Evolutionary conservation across 2,329 filamentous ascomycete species (phyloP).

Genomic region (Alternaria novae-zelandiae): DNA sequence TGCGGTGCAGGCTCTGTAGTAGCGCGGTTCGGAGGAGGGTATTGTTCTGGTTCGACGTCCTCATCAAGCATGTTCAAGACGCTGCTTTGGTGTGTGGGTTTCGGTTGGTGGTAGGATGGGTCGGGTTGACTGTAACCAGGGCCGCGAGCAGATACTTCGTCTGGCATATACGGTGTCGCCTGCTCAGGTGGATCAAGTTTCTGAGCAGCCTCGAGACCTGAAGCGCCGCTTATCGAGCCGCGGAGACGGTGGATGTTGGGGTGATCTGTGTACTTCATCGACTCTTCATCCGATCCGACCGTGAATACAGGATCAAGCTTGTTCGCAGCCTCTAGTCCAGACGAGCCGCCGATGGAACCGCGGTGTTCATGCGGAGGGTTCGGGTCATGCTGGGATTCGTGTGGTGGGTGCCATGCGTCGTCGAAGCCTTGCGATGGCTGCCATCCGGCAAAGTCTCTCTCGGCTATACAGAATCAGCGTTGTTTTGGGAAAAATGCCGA

Average conservation of each 20-base stretch:
- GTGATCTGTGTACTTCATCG: slow-evolving; percentile 12
- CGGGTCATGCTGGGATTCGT: slow-evolving; percentile 1
- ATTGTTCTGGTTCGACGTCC: neutral
- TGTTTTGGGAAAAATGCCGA: neutral
- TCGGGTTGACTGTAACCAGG: slow-evolving; percentile 9
- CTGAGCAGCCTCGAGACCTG: slow-evolving; percentile 10
- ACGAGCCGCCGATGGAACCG: slow-evolving; percentile 17
- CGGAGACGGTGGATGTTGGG: slow-evolving; percentile 13
- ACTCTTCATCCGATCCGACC: slow-evolving; percentile 3
- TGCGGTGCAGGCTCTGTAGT: slow-evolving; percentile 1
- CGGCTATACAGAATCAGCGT: neutral
- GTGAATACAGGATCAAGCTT: slow-evolving; percentile 20
- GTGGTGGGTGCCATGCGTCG: neutral
- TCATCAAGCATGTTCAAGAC: slow-evolving; percentile 1
- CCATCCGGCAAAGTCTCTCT: slow-evolving; percentile 3
- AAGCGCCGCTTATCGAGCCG: slow-evolving; percentile 13
- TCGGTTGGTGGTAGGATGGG: slow-evolving; percentile 5
- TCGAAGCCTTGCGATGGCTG: slow-evolving; percentile 2
- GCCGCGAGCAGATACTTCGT: neutral
- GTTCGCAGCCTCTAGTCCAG: slow-evolving; percentile 15
- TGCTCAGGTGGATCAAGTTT: slow-evolving; percentile 17
- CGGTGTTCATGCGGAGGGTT: slow-evolving; percentile 16
- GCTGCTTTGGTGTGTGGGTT: slow-evolving; percentile 8
- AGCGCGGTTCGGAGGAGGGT: neutral
- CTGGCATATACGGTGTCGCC: neutral